These are phyloP conservation scores for Solanum aculeatissimum DNA, from an alignment of 305 asterid species.

Conservation along the genomic window DNA sequence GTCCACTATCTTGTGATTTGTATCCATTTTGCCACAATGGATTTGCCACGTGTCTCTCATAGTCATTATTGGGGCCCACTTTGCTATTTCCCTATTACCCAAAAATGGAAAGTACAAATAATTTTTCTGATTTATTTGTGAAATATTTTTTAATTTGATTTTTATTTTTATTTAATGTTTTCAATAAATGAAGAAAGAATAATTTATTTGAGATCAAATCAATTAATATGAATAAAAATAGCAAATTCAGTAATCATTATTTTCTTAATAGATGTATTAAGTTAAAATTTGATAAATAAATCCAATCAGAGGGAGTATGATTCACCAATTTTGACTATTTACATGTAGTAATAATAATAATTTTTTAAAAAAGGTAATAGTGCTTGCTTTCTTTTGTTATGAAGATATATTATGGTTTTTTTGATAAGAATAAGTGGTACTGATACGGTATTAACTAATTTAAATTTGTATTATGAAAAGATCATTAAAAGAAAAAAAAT, in stretches of 20 bases:
- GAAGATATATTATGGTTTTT: background rate
- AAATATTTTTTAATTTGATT: too few species aligned
- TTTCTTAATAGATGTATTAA: too few species aligned
- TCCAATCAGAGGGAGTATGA: too few species aligned
- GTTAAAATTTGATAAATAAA: too few species aligned
- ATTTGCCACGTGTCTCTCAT: background rate
- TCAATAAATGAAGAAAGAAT: too few species aligned
- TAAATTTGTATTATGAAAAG: background rate
- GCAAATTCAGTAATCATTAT: too few species aligned
- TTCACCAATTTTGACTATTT: too few species aligned
- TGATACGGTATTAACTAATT: background rate
- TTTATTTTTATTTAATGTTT: too few species aligned
- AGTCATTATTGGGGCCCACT: background rate
- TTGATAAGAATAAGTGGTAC: background rate
- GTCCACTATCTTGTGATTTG: background rate
- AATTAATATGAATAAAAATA: too few species aligned
- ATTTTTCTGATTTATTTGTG: too few species aligned
- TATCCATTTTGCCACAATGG: background rate
- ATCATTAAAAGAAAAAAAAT: background rate
- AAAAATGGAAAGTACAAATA: background rate
- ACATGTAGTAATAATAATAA: too few species aligned
- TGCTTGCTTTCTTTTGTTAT: background rate
- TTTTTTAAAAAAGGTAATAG: background rate
- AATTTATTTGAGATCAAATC: too few species aligned
- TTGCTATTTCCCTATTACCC: background rate